A percentile compares a stretch with the other conserved stretches of the same genome.
Evolutionary conservation across 148 eudicot genomes (phyloP).

Genomic region (Spergularia bocconei): DNA sequence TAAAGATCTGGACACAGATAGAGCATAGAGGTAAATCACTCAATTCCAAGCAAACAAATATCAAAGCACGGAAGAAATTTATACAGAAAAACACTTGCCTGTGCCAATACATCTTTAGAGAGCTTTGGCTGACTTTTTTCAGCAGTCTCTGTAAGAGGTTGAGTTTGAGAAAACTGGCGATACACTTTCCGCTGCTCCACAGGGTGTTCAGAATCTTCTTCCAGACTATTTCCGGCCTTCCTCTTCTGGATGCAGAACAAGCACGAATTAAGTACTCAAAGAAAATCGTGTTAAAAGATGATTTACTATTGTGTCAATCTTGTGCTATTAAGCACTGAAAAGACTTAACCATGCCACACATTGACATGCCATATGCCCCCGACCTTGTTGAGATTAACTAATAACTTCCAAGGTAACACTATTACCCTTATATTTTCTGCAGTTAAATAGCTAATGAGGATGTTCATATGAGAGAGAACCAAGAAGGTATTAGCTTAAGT

Average conservation of each 20-base stretch:
- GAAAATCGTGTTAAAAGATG: background rate
- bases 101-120: conserved; percentile 55
- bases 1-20: background rate
- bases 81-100: conserved; percentile 18
- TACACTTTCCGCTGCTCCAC: conserved; percentile 35
- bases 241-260: conserved; percentile 43
- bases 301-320: background rate
- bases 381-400: no score
- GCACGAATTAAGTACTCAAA: conserved; percentile 3
- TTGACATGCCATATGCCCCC: no score
- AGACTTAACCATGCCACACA: no score
- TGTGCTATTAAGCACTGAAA: no score
- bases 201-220: conserved; percentile 28
- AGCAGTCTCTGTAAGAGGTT: conserved; percentile 37
- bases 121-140: conserved; percentile 46
- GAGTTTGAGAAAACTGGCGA: conserved; percentile 58
- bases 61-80: background rate
- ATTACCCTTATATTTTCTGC: no score
- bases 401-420: no score
- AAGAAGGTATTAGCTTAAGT: no score
- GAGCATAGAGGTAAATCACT: background rate
- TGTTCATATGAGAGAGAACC: no score
- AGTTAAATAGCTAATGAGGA: no score
- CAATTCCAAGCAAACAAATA: background rate
- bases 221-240: conserved; percentile 44